A percentile compares a stretch with the other conserved stretches of the same genome.
Evolutionary conservation across 2,329 filamentous ascomycete genomes (phyloP).

Genomic region (Aspergillus fumigatus): DNA sequence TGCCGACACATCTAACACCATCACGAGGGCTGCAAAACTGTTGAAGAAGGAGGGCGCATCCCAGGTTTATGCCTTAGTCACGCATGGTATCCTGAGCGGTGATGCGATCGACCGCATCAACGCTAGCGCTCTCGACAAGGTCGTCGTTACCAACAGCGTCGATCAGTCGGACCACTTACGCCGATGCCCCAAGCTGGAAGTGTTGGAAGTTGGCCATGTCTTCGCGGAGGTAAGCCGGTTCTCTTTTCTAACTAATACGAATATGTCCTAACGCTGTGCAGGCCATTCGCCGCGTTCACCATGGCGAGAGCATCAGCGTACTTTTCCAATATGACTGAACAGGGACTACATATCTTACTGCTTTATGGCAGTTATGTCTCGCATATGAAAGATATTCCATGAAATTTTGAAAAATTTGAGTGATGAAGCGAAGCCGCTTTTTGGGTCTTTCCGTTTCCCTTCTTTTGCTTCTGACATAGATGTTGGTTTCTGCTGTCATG

Average conservation of each 20-base stretch:
- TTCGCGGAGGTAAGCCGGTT: constrained; percentile 69
- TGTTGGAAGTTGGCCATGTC: constrained; percentile 80
- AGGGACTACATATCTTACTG: constrained; percentile 4
- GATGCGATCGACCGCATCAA: constrained; percentile 94
- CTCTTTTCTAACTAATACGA: not conserved
- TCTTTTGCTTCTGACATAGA: not conserved
- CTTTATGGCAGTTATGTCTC: constrained; percentile 7
- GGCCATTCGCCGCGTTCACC: constrained; percentile 90
- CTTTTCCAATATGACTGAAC: constrained; percentile 77
- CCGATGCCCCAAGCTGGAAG: constrained; percentile 81
- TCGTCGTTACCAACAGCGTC: constrained; percentile 92
- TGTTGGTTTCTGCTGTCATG: not conserved
- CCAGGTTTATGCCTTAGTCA: constrained; percentile 84
- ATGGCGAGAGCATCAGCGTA: constrained; percentile 95
- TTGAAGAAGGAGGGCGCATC: constrained; percentile 89
- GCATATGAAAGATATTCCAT: constrained; percentile 1
- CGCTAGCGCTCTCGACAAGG: constrained; percentile 84
- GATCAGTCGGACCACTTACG: constrained; percentile 77
- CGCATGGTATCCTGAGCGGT: constrained; percentile 90
- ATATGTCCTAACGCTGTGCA: constrained; percentile 34
- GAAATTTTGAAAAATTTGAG: not conserved
- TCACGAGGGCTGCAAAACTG: constrained; percentile 93
- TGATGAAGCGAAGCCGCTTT: not conserved
- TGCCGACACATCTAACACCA: constrained; percentile 93
- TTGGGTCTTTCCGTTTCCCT: not conserved